Base-by-base conservation (phyloP, 2,329 filamentous ascomycete genomes). In the Claviceps purpurea region DNA sequence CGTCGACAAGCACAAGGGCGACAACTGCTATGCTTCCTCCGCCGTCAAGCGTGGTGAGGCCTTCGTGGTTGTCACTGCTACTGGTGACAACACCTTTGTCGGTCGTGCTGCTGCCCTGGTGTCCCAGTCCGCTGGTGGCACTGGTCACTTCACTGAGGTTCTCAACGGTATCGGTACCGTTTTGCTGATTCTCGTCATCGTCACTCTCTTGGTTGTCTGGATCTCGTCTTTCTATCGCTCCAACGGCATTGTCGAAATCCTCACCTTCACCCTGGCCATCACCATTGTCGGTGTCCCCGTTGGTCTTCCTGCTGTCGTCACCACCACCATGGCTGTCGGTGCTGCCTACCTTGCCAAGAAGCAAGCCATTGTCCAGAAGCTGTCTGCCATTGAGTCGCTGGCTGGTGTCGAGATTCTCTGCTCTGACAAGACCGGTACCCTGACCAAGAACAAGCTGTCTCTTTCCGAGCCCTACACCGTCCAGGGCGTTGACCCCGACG, bases 381-480 rank as follows among this genome's bases (percentile, higher is more conserved):
- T 95, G 50, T 89, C 85, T 38, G 89, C 89, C 58, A 95, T 95
- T 56, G 89, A 95, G 75, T 94, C 89, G 26, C 78, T 95, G 58
- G 89, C 89, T 65, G 89, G 89, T 75, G 89, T 94, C 56, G 86
- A 95, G 72, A 93, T 95, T 68, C 85, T 95, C 58, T 89, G 85
- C 75, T 88, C 85, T 61, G 85, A 89, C 72, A 88, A 89, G 78
- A 88, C 85, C 46, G 85, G 85, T 73, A 95, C 89, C 54, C 73
- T 95, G 66, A 95, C 89, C 66, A 93, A 91, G 78, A 95, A 95
- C 78, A 94, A 93, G 76, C 81, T 95, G 22, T 91, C 88, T 57
- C 77, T 95, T 47, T 77, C 86, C 50, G 89, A 94, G 66, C 89
- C 89, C 53, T 95, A 84, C 75, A 87, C 83, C 41, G 85, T 93